phyloP scores from a whole-genome alignment of 2,329 filamentous ascomycete species.

The Aureobasidium melanogenum region DNA sequence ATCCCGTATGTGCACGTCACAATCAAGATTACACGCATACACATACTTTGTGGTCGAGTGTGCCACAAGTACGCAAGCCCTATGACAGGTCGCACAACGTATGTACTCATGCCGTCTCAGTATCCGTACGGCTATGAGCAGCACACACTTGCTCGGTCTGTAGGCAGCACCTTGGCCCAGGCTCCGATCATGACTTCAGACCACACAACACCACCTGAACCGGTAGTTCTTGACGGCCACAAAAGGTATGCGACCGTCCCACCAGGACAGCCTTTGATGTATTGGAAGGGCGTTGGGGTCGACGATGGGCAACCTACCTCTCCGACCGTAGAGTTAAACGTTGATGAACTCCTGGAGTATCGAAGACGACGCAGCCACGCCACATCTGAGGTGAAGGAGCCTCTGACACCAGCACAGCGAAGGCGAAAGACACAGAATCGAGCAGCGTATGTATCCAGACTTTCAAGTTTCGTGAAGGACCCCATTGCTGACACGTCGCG shows the following conservation, averaged over 20 bases:
- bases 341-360: conserved; percentile 9
- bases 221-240: not conserved
- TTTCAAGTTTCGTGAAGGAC: not conserved
- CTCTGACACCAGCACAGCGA: conserved; percentile 41
- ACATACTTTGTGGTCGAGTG: not conserved
- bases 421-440: conserved; percentile 61
- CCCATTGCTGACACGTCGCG: conserved; percentile 8
- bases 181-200: not conserved
- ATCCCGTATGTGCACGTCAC: not conserved
- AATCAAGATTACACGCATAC: not conserved
- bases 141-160: not conserved
- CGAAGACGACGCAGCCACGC: conserved; percentile 14
- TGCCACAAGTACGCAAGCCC: not conserved
- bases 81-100: not conserved
- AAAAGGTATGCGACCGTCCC: not conserved
- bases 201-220: not conserved
- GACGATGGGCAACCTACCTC: not conserved
- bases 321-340: conserved; percentile 1
- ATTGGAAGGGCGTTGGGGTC: not conserved
- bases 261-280: not conserved
- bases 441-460: conserved; percentile 60
- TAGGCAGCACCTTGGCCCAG: not conserved
- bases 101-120: not conserved
- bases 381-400: conserved; percentile 40
- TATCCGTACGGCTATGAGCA: conserved; percentile 2